Evolutionary conservation across 2,329 filamentous ascomycete species (phyloP).

Genomic region (Nannizzia gypsea): DNA sequence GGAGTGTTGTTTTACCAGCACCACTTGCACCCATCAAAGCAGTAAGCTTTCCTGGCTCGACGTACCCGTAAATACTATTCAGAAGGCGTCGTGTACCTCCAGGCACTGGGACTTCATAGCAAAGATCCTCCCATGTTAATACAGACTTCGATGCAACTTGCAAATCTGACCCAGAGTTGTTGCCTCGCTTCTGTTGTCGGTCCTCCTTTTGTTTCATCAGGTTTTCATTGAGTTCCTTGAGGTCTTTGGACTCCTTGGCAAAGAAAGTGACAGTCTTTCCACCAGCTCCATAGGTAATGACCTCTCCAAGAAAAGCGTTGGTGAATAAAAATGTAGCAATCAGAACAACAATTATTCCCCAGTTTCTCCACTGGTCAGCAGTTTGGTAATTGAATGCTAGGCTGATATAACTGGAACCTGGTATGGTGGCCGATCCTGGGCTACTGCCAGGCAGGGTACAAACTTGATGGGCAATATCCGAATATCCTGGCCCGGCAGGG

Average conservation of each 20-base stretch:
- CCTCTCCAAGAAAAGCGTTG: constrained; percentile 32
- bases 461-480: constrained; percentile 33
- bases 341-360: constrained; percentile 57
- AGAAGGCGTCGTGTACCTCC: constrained; percentile 63
- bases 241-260: constrained; percentile 25
- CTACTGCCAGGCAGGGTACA: constrained; percentile 56
- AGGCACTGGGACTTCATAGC: constrained; percentile 74
- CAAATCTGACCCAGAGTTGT: constrained; percentile 37
- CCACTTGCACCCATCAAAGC: constrained; percentile 84
- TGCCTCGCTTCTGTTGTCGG: constrained; percentile 24
- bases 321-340: constrained; percentile 45
- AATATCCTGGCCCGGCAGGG: constrained; percentile 32
- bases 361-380: constrained; percentile 55
- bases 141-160: constrained; percentile 39
- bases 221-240: constrained; percentile 26
- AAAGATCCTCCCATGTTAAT: constrained; percentile 77
- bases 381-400: constrained; percentile 47
- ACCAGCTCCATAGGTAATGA: constrained; percentile 29
- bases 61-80: constrained; percentile 81
- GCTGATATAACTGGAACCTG: constrained; percentile 48
- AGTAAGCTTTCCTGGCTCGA: constrained; percentile 85
- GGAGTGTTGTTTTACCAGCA: constrained; percentile 81
- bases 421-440: constrained; percentile 41
- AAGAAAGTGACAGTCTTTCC: constrained; percentile 34
- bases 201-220: constrained; percentile 31